phyloP scores from a whole-genome alignment of 2,329 filamentous ascomycete genomes.

The Nothophoma quercina region DNA sequence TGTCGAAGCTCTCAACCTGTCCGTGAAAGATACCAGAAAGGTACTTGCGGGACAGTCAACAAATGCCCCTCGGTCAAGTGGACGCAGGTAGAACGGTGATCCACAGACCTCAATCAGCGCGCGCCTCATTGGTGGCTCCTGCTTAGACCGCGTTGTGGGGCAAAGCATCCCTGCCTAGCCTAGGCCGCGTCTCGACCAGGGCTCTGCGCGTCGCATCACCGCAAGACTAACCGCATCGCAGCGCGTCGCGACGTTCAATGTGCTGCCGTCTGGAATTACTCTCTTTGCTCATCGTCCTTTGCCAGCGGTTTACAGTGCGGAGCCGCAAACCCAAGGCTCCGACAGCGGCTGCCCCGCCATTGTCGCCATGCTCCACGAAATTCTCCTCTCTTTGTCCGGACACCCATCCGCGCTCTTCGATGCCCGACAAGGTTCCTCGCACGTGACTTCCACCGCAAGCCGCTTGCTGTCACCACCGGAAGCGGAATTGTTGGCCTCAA shows the following conservation, averaged over 20 bases:
- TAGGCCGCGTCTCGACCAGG: slow-evolving; percentile 8
- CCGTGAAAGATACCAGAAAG: slow-evolving; percentile 14
- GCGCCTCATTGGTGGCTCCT: slow-evolving; percentile 13
- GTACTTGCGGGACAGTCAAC: slow-evolving; percentile 11
- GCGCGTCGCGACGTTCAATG: slow-evolving; percentile 36
- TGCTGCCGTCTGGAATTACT: slow-evolving; percentile 50
- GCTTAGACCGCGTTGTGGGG: slow-evolving; percentile 2
- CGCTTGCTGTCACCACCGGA: slow-evolving; percentile 76
- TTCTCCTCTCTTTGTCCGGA: slow-evolving; percentile 93
- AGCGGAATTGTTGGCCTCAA: slow-evolving; percentile 77
- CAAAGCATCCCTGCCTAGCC: slow-evolving; percentile 3
- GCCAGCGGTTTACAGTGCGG: slow-evolving; percentile 31
- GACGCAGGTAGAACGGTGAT: neutral
- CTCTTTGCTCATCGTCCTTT: slow-evolving; percentile 41
- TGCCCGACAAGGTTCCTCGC: slow-evolving; percentile 50
- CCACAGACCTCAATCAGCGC: slow-evolving; percentile 3
- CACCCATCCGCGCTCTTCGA: slow-evolving; percentile 89
- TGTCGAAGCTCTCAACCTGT: slow-evolving; percentile 4
- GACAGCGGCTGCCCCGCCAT: slow-evolving; percentile 14
- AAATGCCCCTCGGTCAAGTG: slow-evolving; percentile 16
- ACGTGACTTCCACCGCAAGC: slow-evolving; percentile 49
- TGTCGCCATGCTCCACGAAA: slow-evolving; percentile 90
- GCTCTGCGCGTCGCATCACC: slow-evolving; percentile 16
- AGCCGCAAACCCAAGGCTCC: slow-evolving; percentile 21
- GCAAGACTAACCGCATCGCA: slow-evolving; percentile 21